Percentiles rank a stretch among this genome's conserved stretches.
Evolutionary conservation across 495 filamentous ascomycete genomes (phyloP).

Genomic region (Xylaria grammica): DNA sequence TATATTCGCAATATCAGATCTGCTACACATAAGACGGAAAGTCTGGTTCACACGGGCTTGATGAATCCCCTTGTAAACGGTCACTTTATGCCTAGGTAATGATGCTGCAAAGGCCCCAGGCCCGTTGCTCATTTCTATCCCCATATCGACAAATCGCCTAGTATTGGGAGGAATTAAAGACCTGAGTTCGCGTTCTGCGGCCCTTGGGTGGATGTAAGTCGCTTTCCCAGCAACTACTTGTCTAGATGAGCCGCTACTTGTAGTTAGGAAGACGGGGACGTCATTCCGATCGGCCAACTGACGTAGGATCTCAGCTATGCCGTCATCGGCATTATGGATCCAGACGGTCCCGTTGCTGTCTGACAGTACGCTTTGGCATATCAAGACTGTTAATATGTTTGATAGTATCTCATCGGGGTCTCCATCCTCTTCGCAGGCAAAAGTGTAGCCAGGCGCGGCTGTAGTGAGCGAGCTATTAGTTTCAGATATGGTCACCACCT

Average conservation of each 20-base stretch:
- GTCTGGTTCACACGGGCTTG: not conserved
- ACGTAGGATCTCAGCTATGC: not conserved
- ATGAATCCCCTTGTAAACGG: not conserved
- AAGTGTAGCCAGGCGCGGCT: not conserved
- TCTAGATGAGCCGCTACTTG: not conserved
- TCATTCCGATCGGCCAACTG: not conserved
- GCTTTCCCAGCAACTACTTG: not conserved
- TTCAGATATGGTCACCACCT: not conserved
- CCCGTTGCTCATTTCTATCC: not conserved
- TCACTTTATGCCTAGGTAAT: not conserved
- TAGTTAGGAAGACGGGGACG: not conserved
- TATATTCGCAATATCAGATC: not conserved
- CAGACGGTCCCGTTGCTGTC: not conserved
- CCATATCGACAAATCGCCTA: not conserved
- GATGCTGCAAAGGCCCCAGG: too few relatives aligned
- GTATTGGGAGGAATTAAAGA: slow-evolving; percentile 1
- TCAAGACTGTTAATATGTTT: not conserved
- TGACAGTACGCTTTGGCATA: not conserved
- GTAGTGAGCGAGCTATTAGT: not conserved
- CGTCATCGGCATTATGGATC: not conserved
- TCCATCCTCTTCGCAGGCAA: not conserved
- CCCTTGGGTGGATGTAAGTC: slow-evolving; percentile 9
- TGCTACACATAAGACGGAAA: not conserved
- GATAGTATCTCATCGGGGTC: not conserved
- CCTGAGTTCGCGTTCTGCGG: not conserved